Percentiles rank a stretch among this genome's conserved stretches.
These are phyloP conservation scores for Agrocybe chaxingu DNA, from an alignment of 768 basidiomycete genomes.

Conservation along the genomic window DNA sequence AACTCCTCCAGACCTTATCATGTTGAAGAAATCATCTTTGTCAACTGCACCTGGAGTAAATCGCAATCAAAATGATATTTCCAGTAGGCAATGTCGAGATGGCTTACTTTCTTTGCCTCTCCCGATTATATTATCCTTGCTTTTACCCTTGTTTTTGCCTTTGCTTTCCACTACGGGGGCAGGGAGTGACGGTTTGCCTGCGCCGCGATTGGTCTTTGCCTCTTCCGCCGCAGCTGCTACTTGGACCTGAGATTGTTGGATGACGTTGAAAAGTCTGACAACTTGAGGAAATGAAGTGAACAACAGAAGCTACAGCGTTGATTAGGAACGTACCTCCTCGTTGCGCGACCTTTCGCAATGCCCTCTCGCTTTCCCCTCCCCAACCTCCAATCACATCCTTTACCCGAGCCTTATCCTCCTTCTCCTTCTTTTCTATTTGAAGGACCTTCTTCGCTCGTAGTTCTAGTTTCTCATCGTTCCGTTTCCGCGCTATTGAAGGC, in stretches of 20 bases:
- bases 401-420: slow-evolving; percentile 65
- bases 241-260: slow-evolving; percentile 75
- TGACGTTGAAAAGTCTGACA: slow-evolving; percentile 84
- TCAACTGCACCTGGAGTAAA: slow-evolving; percentile 47
- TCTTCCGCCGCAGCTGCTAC: slow-evolving; percentile 51
- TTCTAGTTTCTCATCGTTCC: slow-evolving; percentile 76
- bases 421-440: slow-evolving; percentile 68
- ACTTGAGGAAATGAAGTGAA: slow-evolving; percentile 35
- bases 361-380: slow-evolving; percentile 81
- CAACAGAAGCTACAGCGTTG: background rate
- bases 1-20: slow-evolving; percentile 77
- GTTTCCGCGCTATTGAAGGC: slow-evolving; percentile 64
- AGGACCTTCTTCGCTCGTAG: slow-evolving; percentile 67
- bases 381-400: slow-evolving; percentile 81
- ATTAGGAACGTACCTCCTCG: slow-evolving; percentile 58
- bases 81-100: background rate
- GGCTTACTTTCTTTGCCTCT: slow-evolving; percentile 54
- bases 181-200: slow-evolving; percentile 70
- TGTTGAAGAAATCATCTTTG: slow-evolving; percentile 76
- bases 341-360: slow-evolving; percentile 79
- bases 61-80: slow-evolving; percentile 6
- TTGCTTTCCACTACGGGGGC: slow-evolving; percentile 57
- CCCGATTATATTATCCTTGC: slow-evolving; percentile 52
- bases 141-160: slow-evolving; percentile 47
- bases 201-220: slow-evolving; percentile 59